Evolutionary conservation across 345 rosid genomes (phyloP), one percentile per base, ranked within the genome.

Genomic region (Firmiana major): DNA sequence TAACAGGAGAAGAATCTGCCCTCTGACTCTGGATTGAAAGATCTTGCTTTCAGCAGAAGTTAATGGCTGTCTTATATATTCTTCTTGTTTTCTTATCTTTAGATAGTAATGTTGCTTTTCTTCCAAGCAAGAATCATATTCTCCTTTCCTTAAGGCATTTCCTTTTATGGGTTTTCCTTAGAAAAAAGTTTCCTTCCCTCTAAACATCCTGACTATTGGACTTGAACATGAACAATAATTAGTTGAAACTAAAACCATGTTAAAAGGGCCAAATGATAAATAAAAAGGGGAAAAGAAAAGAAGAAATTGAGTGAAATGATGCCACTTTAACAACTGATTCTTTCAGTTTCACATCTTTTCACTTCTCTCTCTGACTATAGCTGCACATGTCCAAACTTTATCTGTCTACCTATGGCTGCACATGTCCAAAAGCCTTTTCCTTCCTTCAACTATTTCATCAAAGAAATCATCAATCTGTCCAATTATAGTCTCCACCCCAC

Each of bases 401-500:
- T 71, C 48, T 54, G 36, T 79, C 83, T 89, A 90, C 80, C 91
- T 92, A 78, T 84, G 92, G 79, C 85, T 87, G 87, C 94, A 92
- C 82, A 92, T 79, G 87, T 93, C 95, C 87, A 89, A 80, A 79
- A 91, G 92, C 81, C 85, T 87, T 86, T 90, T 88, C 63, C 97
- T 90, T 63, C 93, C 97, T 80, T 93, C 95, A 80, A 93, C 95
- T 75, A 91, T 91, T 79, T 94, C 97, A 83, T 94, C 94, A 79
- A 91, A 87, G 86, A 94, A 88, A 87, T 91, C 97, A 87, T 94
- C 98, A 75, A 94, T 84, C 76, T 93, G 93, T 31, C 86, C 87
- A 80, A 87, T 84, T 28, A 89, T 82, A 60, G 83, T 81, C 81
- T 94, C 97, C 79, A 86, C 88, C 79, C 97, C 94, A 83, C 83